Conservation (phyloP, 108 stramenopile species). For the Fragilariopsis cylindrus region DNA sequence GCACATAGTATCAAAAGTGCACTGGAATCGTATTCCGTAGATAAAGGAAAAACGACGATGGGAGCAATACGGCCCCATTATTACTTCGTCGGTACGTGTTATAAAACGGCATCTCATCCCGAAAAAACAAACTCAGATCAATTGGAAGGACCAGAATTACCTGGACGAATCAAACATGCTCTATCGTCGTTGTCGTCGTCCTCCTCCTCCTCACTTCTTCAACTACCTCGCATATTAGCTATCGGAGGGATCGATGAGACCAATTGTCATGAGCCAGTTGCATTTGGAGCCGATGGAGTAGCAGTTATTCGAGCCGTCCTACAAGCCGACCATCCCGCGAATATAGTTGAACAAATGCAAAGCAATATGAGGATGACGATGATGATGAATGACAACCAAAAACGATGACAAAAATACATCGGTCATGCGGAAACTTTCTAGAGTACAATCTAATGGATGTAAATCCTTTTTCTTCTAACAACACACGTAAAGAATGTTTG, state of each 20-base stretch:
- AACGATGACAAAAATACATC: neutral
- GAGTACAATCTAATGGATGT: neutral
- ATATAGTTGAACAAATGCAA: constrained; percentile 40
- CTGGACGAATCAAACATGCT: constrained; percentile 47
- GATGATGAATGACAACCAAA: neutral
- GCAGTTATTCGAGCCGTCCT: constrained; percentile 75
- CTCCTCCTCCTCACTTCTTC: neutral
- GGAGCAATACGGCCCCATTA: constrained; percentile 49
- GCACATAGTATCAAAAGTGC: constrained; percentile 68
- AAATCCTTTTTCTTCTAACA: neutral
- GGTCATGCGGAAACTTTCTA: neutral
- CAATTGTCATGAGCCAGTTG: constrained; percentile 71
- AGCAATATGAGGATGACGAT: constrained; percentile 35
- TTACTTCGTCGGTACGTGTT: constrained; percentile 85
- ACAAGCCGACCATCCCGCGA: constrained; percentile 56
- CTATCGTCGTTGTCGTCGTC: constrained; percentile 11
- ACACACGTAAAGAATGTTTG: neutral
- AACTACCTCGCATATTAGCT: constrained; percentile 56
- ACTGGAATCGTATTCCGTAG: constrained; percentile 7
- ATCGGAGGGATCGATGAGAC: constrained; percentile 78
- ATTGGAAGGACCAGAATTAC: constrained; percentile 76
- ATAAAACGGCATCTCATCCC: constrained; percentile 68
- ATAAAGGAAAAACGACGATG: neutral
- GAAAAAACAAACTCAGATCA: constrained; percentile 53
- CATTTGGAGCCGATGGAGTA: constrained; percentile 75